phyloP scores from a whole-genome alignment of 2,329 filamentous ascomycete genomes.

The Neonectria sp. region DNA sequence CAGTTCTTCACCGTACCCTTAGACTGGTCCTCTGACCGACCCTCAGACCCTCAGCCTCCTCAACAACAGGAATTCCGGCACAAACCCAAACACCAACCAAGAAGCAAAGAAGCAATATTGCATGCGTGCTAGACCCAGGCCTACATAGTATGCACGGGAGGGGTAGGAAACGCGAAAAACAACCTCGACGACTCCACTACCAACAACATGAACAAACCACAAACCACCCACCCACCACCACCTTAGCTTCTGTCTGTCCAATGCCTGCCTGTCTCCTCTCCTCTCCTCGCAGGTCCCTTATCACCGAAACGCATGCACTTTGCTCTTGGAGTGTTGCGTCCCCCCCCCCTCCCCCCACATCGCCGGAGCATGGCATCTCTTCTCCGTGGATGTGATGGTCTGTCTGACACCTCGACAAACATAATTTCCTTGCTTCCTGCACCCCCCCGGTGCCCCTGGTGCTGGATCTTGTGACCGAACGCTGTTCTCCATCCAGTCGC shows the following conservation, averaged over 20 bases:
- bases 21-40: not conserved
- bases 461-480: slow-evolving; percentile 49
- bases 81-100: slow-evolving; percentile 7
- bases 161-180: slow-evolving; percentile 13
- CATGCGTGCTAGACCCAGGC: not conserved
- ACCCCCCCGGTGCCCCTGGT: slow-evolving; percentile 35
- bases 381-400: slow-evolving; percentile 20
- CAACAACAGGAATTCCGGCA: slow-evolving; percentile 15
- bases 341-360: slow-evolving; percentile 34
- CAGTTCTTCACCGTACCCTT: not conserved
- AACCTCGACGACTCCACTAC: slow-evolving; percentile 11
- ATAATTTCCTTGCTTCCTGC: slow-evolving; percentile 37
- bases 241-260: slow-evolving; percentile 9
- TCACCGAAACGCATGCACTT: slow-evolving; percentile 33
- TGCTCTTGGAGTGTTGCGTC: slow-evolving; percentile 15
- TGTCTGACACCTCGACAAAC: slow-evolving; percentile 35
- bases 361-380: slow-evolving; percentile 33
- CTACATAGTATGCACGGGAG: not conserved
- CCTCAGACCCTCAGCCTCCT: slow-evolving; percentile 24
- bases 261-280: not conserved
- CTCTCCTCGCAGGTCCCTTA: slow-evolving; percentile 17
- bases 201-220: slow-evolving; percentile 6
- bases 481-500: slow-evolving; percentile 44
- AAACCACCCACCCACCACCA: slow-evolving; percentile 9
- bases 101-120: slow-evolving; percentile 3